A percentile compares a stretch with the other conserved stretches of the same genome.
Evolutionary conservation across 805 yeast genomes (phyloP).

Genomic region (Zygoascus bituminiphila): DNA sequence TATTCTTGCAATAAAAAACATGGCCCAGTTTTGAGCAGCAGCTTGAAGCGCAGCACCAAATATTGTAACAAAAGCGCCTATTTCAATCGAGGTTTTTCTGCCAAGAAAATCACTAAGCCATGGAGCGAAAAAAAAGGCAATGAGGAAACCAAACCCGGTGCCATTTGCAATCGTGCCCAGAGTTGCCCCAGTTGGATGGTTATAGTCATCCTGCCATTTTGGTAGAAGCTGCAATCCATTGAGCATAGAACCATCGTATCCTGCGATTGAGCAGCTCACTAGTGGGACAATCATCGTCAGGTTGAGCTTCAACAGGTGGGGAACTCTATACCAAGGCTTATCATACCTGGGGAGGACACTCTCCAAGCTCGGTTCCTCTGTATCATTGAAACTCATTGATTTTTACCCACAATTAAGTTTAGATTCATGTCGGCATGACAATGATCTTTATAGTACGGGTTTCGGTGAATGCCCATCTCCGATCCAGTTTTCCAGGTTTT

Average conservation of each 20-base stretch:
- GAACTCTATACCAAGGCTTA: conserved; percentile 4
- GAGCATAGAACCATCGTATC: conserved; percentile 13
- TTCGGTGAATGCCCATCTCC: too few species aligned
- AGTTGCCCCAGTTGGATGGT: conserved; percentile 10
- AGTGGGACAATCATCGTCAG: conserved; percentile 2
- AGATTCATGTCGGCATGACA: too few species aligned
- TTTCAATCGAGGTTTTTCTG: conserved; percentile 49
- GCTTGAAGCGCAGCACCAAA: conserved; percentile 50
- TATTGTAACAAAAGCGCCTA: conserved; percentile 47
- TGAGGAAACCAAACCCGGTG: conserved; percentile 20
- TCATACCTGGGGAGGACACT: background rate
- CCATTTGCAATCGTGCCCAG: conserved; percentile 9
- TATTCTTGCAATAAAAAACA: conserved; percentile 60
- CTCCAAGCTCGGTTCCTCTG: background rate
- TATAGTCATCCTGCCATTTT: conserved; percentile 9
- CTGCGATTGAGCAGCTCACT: conserved; percentile 7
- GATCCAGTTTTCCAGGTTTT: too few species aligned
- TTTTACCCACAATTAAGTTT: too few species aligned
- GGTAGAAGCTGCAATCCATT: conserved; percentile 20
- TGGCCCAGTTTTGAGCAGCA: conserved; percentile 42
- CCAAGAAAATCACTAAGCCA: conserved; percentile 51
- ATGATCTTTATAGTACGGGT: too few species aligned
- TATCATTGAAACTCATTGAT: too few species aligned
- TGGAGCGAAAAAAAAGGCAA: conserved; percentile 35
- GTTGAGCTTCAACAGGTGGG: conserved; percentile 6